Evolutionary conservation across 768 basidiomycete genomes (phyloP), one percentile per base, ranked within the genome.

Genomic region (Lactarius vividus): DNA sequence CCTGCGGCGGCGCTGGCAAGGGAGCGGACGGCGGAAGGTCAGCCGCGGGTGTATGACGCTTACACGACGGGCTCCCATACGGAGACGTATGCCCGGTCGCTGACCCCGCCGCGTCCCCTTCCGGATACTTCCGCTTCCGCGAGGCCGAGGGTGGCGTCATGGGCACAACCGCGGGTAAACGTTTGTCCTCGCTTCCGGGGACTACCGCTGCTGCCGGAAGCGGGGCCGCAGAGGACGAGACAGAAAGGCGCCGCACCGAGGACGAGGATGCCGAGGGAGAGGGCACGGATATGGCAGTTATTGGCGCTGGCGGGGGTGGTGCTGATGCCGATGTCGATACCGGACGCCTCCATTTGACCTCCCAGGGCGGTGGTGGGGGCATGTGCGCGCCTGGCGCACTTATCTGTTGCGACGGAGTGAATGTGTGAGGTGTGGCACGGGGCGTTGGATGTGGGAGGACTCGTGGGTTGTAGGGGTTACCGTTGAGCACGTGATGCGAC

Each of bases 341-440:
- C 33, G 69, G 73, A 61, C 77, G 75, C 65, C 76, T 61, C 75
- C 67, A 67, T 66, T 74, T 59, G 63, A 64, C 20, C 11, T 76
- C 73, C 77, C 77, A 78, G 2, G 78, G 78, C 16, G 77, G 78
- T 8, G 79, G 74, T 0, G 79, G 77, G 3, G 80, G 80, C 61
- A 74, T 55, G 33, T 71, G 70, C n/a, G 57, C 57, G 0, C 67
- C 62, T 13, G 69, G 52, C 6, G 29, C 61, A 6, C 63, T 56
- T 3, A 67, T 60, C 3, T 65, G 57, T 31, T 54, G 62, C 2
- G 71, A 55, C 4, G 69, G 53, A 46, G 61, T 68, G 26, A 42
- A 62, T 4, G 67, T 49, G 23, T 69, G 70, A 58, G 54, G 53
- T 4, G 62, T 69, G 1, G 77, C 77, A 4, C 80, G 75, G 11